These are phyloP conservation scores for Ogataea trehalophila DNA, from an alignment of 805 yeast genomes.

Conservation along the genomic window DNA sequence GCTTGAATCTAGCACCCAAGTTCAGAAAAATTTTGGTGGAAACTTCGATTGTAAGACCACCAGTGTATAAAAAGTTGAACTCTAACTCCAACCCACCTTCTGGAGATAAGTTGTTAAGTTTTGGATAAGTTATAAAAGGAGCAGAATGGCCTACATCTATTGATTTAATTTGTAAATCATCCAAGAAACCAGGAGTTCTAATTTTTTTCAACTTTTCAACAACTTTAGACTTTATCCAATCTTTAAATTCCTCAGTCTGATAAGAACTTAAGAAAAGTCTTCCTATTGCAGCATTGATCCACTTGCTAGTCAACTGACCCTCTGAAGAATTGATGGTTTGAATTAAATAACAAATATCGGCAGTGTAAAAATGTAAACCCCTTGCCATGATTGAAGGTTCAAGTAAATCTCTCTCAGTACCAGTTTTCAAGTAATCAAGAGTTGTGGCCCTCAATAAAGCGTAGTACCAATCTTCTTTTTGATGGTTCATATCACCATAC, in stretches of 20 bases:
- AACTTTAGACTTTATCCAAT: slow-evolving; percentile 52
- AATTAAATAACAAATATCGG: slow-evolving; percentile 67
- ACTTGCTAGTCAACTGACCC: slow-evolving; percentile 75
- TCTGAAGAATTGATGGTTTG: slow-evolving; percentile 77
- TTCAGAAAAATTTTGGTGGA: slow-evolving; percentile 76
- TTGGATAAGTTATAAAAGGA: slow-evolving; percentile 75
- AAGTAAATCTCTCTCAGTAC: slow-evolving; percentile 27
- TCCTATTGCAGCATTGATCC: slow-evolving; percentile 89
- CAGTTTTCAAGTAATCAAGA: slow-evolving; percentile 23
- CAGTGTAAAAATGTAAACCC: slow-evolving; percentile 66
- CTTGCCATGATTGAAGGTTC: slow-evolving; percentile 66
- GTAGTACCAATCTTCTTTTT: slow-evolving; percentile 93
- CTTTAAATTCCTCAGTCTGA: slow-evolving; percentile 61
- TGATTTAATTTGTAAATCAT: slow-evolving; percentile 69
- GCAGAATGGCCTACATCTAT: slow-evolving; percentile 75
- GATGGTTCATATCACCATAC: slow-evolving; percentile 71
- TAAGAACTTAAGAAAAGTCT: slow-evolving; percentile 75
- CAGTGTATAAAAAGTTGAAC: slow-evolving; percentile 62
- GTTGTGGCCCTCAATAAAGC: slow-evolving; percentile 76
- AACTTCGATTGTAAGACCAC: slow-evolving; percentile 69
- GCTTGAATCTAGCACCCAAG: slow-evolving; percentile 69
- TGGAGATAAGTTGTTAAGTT: slow-evolving; percentile 62
- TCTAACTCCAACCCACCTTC: slow-evolving; percentile 71
- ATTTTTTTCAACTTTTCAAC: slow-evolving; percentile 71
- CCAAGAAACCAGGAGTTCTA: slow-evolving; percentile 82